phyloP scores from a whole-genome alignment of 352 stramenopile genomes.

The Elongisporangium prolatum region DNA sequence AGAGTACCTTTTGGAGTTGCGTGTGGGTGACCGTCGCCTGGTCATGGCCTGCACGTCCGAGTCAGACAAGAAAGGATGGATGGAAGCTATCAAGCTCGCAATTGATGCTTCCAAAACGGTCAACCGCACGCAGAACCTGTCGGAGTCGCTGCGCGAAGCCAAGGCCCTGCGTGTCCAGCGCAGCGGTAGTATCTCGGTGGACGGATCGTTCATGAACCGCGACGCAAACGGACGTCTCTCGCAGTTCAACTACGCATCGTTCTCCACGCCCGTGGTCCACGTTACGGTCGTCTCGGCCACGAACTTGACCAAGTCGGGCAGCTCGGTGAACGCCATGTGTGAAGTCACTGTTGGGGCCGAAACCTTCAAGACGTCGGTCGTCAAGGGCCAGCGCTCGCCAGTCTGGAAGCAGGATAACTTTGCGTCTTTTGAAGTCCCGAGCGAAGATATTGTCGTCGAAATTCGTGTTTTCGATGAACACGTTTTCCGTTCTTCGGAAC shows the following conservation, averaged over 20 bases:
- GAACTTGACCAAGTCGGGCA: slow-evolving; percentile 71
- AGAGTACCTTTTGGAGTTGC: slow-evolving; percentile 67
- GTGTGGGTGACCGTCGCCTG: slow-evolving; percentile 69
- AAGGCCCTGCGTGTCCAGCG: slow-evolving; percentile 60
- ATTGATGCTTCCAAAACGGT: slow-evolving; percentile 85
- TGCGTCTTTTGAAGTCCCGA: slow-evolving; percentile 72
- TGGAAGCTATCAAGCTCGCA: slow-evolving; percentile 81
- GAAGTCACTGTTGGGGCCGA: slow-evolving; percentile 77
- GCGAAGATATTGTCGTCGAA: slow-evolving; percentile 79
- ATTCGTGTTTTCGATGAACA: slow-evolving; percentile 83
- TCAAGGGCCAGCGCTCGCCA: slow-evolving; percentile 76
- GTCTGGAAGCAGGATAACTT: slow-evolving; percentile 87
- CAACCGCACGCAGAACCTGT: slow-evolving; percentile 49
- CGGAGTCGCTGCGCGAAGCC: slow-evolving; percentile 44
- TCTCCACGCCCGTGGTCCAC: slow-evolving; percentile 76
- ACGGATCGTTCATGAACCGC: slow-evolving; percentile 59
- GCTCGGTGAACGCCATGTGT: slow-evolving; percentile 74
- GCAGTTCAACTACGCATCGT: slow-evolving; percentile 84
- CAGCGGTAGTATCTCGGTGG: slow-evolving; percentile 58
- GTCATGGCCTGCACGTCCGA: slow-evolving; percentile 84
- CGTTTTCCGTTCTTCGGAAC: slow-evolving; percentile 66
- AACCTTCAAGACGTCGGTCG: slow-evolving; percentile 80
- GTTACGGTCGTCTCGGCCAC: slow-evolving; percentile 76
- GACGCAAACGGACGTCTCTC: slow-evolving; percentile 68
- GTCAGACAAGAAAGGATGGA: slow-evolving; percentile 82